Conservation (phyloP, 2,329 filamentous ascomycete genomes). For the Pseudopyricularia javanii region DNA sequence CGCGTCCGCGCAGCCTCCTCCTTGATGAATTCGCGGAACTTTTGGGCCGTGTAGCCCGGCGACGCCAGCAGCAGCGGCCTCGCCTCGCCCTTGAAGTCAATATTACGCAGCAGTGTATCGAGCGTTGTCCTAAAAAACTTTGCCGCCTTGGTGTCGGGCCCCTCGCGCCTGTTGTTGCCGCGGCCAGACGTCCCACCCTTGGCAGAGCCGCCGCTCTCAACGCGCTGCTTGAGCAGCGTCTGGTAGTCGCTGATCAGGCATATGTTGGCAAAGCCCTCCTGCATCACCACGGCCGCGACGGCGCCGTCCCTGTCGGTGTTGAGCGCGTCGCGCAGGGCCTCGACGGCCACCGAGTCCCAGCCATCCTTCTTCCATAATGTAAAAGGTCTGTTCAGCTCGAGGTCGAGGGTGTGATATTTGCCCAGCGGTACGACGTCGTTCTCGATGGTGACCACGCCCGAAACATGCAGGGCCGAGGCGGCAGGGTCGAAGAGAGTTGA, state of each 20-base stretch:
- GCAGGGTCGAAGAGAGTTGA: conserved; percentile 46
- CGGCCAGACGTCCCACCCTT: conserved; percentile 25
- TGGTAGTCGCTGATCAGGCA: conserved; percentile 73
- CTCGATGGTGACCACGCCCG: conserved; percentile 39
- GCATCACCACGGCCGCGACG: conserved; percentile 84
- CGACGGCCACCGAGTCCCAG: conserved; percentile 83
- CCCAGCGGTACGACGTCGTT: conserved; percentile 40
- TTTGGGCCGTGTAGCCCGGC: conserved; percentile 74
- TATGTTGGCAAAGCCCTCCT: conserved; percentile 75
- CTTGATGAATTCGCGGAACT: conserved; percentile 64
- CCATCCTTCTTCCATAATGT: conserved; percentile 72
- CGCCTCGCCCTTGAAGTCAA: conserved; percentile 55
- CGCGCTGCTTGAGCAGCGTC: conserved; percentile 58
- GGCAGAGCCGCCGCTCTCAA: conserved; percentile 56
- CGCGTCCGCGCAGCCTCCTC: conserved; percentile 43
- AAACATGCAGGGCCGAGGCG: conserved; percentile 42
- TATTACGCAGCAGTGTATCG: conserved; percentile 60
- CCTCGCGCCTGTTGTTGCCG: not conserved
- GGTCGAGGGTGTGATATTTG: conserved; percentile 54
- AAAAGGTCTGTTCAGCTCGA: conserved; percentile 81
- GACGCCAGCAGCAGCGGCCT: conserved; percentile 74
- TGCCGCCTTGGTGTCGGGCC: conserved; percentile 29
- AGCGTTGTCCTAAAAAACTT: conserved; percentile 71
- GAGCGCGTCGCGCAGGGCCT: conserved; percentile 67
- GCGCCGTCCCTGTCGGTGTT: conserved; percentile 70